phyloP scores from a whole-genome alignment of 768 basidiomycete species.

The Kondoa malvinella region DNA sequence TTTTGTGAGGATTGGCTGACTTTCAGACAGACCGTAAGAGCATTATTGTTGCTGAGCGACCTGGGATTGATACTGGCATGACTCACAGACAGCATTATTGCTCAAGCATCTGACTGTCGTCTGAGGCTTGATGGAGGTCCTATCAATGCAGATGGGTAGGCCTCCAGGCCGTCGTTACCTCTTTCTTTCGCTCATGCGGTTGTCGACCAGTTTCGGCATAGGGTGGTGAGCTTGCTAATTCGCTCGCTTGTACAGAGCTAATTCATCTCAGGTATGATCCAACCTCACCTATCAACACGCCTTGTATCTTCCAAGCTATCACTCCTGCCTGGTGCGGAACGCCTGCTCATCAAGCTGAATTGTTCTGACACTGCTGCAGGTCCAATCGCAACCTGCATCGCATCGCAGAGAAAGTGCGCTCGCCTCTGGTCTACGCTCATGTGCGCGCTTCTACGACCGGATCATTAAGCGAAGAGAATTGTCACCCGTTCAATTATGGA shows the following conservation, averaged over 20 bases:
- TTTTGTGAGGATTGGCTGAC: too few relatives aligned
- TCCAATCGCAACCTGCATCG: slow-evolving; percentile 86
- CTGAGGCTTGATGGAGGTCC: slow-evolving; percentile 38
- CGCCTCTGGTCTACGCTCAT: slow-evolving; percentile 78
- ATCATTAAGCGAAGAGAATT: slow-evolving; percentile 77
- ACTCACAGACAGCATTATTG: slow-evolving; percentile 95
- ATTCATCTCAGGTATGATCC: slow-evolving; percentile 7
- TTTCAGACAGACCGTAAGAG: too few relatives aligned
- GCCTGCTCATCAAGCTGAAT: background rate
- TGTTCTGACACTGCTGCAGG: slow-evolving; percentile 49
- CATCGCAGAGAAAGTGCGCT: slow-evolving; percentile 91
- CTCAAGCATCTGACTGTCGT: slow-evolving; percentile 88
- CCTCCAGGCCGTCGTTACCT: background rate
- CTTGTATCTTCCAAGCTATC: slow-evolving; percentile 89
- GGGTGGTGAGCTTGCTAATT: slow-evolving; percentile 44
- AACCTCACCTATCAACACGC: slow-evolving; percentile 30
- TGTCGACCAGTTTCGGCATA: slow-evolving; percentile 45
- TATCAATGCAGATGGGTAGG: slow-evolving; percentile 38
- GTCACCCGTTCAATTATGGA: slow-evolving; percentile 68
- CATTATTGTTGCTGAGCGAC: too few relatives aligned
- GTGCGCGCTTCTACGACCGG: slow-evolving; percentile 88
- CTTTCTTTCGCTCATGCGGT: background rate
- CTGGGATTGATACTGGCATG: too few relatives aligned
- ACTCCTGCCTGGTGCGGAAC: slow-evolving; percentile 57
- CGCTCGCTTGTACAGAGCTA: background rate